Evolutionary conservation across 331 rosid species (phyloP).

Genomic region (Malus hybrid): DNA sequence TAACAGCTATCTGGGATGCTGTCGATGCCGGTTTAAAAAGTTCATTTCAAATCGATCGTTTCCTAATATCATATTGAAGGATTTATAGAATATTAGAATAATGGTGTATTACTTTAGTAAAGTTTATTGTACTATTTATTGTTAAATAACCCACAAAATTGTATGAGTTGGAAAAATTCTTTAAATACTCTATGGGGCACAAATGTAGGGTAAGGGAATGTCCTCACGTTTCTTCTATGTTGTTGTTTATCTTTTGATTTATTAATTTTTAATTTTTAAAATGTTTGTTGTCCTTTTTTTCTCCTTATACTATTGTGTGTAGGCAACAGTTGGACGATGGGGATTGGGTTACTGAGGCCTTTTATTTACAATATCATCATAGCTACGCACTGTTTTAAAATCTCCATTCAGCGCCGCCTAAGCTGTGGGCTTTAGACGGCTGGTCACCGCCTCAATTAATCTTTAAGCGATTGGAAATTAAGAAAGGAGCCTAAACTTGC

Average conservation of each 20-base stretch:
- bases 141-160: background rate
- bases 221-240: constrained; percentile 1
- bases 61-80: background rate
- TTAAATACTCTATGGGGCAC: background rate
- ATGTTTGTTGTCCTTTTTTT: background rate
- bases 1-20: too few species aligned
- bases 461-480: too few species aligned
- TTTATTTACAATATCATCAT: background rate
- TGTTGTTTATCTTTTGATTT: background rate
- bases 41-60: background rate
- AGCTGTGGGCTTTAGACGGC: too few species aligned
- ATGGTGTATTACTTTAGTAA: background rate
- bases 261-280: background rate
- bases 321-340: constrained; percentile 1
- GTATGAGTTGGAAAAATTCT: background rate
- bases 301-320: background rate
- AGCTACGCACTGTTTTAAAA: too few species aligned
- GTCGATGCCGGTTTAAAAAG: background rate
- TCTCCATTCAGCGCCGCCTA: too few species aligned
- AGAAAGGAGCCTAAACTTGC: too few species aligned
- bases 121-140: background rate
- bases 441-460: too few species aligned
- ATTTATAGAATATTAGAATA: background rate
- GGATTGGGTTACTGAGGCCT: background rate
- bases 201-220: constrained; percentile 7